Base-by-base conservation (phyloP, 2,329 filamentous ascomycete genomes). In the Hymenoscyphus albidus region DNA sequence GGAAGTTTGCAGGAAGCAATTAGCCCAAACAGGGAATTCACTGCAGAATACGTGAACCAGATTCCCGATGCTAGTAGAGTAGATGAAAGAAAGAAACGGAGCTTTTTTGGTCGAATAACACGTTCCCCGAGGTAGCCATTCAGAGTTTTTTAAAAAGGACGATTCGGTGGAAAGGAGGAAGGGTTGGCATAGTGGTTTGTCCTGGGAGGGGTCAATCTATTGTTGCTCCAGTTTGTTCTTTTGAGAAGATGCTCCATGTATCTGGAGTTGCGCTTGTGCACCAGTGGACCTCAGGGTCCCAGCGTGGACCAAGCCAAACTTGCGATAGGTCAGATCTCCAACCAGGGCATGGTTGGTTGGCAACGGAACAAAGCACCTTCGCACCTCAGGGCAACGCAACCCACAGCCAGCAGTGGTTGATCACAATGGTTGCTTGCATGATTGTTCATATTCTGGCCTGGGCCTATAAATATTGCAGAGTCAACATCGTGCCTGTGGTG, bases 101-200 rank as follows among this genome's bases (percentile, higher is more conserved):
- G 63, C 64, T 70, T 62, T 69, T 64, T 69, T 69, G 67, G 44
- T 73, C 70, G 62, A 74, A 73, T 64, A 68, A 59, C 57, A 69
- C 18, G 16, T 67, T 64, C 57, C 62, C 66, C 62, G 48, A 58
- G 63, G 65, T 66, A 70, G 71, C 73, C 72, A 74, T 74, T 72
- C 72, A 72, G 69, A 62, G 54, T 59, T 31, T 63, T 48, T 35
- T 39, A 5, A 7, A 35, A 6, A 35, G 16, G 32, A 58, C 55
- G 31, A 32, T 12, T 51, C 32, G 35, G 38, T 44, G 27, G 35
- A 58, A 32, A 40, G 27, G 57, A n/a, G 51, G 42, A 38, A 57
- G 10, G 42, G 2, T 27, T 13, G 18, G 48, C 48, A 54, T n/a
- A 9, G 9, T 54, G 22, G 18, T 35, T 35, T 35, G 48, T 54